Percentiles rank a stretch among this genome's conserved stretches.
phyloP scores from a whole-genome alignment of 345 rosid species.

The Theobroma cacao region DNA sequence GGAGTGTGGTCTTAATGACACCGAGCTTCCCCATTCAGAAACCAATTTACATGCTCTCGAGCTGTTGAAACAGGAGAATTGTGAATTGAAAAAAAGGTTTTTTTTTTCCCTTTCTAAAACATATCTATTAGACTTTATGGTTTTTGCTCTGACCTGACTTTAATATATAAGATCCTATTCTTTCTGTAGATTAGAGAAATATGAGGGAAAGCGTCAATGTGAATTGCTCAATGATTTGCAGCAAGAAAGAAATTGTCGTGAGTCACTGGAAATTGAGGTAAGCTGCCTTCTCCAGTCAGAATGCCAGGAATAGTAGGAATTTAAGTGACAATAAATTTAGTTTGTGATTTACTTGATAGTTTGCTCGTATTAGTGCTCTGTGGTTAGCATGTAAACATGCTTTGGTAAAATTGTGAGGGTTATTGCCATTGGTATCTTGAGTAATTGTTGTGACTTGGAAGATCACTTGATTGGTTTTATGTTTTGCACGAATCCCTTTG shows the following conservation, averaged over 20 bases:
- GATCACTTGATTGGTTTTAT: too few relatives aligned
- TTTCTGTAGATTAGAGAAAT: constrained; percentile 39
- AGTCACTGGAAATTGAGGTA: constrained; percentile 58
- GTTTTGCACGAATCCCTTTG: too few relatives aligned
- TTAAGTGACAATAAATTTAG: background rate
- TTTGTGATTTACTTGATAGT: background rate
- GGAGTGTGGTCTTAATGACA: constrained; percentile 21
- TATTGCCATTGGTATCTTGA: background rate
- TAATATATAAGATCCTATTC: background rate
- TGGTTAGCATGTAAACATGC: background rate
- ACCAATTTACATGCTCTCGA: constrained; percentile 29
- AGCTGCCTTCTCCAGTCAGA: constrained; percentile 9
- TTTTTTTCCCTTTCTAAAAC: constrained; percentile 8
- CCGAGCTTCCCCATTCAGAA: constrained; percentile 13
- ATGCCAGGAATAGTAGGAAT: background rate
- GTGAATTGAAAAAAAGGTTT: constrained; percentile 56
- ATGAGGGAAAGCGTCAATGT: constrained; percentile 20
- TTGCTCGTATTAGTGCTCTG: background rate
- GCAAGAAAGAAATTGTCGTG: constrained; percentile 46
- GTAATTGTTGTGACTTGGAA: too few relatives aligned
- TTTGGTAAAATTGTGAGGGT: background rate
- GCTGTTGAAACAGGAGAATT: constrained; percentile 58
- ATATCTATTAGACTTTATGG: background rate
- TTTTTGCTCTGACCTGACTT: background rate
- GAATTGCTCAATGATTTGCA: constrained; percentile 33